These are phyloP conservation scores for Yamadazyma triangularis DNA, from an alignment of 1,139 yeast genomes.

Conservation along the genomic window DNA sequence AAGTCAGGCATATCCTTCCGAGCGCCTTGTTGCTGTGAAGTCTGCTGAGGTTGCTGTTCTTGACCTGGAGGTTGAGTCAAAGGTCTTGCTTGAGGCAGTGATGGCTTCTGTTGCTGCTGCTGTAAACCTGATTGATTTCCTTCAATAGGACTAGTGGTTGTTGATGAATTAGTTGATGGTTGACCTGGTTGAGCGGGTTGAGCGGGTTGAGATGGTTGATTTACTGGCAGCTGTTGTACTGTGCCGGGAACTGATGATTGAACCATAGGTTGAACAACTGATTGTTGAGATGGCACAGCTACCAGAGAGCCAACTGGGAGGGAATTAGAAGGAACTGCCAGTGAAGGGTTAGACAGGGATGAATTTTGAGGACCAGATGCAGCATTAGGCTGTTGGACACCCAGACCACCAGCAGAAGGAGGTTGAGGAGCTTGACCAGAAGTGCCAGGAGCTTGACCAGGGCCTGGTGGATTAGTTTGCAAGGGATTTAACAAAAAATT, in stretches of 20 bases:
- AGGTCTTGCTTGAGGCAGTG: too few species aligned
- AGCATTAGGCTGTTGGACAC: conserved; percentile 4
- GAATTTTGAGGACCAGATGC: conserved; percentile 4
- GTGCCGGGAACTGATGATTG: too few species aligned
- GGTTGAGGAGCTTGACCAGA: too few species aligned
- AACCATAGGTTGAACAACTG: too few species aligned
- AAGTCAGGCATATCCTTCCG: conserved; percentile 60
- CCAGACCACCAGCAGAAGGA: conserved; percentile 6
- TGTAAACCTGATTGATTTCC: background rate
- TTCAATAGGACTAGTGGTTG: conserved; percentile 13
- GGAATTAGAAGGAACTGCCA: too few species aligned
- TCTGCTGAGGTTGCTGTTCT: conserved; percentile 2
- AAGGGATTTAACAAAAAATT: conserved; percentile 6
- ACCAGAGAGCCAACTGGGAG: too few species aligned
- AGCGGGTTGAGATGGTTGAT: conserved; percentile 8
- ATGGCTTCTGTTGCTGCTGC: conserved; percentile 8
- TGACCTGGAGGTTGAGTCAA: too few species aligned
- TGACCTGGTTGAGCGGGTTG: conserved; percentile 4
- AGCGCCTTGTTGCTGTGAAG: conserved; percentile 12
- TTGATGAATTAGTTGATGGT: conserved; percentile 2
- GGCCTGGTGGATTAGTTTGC: conserved; percentile 2
- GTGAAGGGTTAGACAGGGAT: conserved; percentile 2
- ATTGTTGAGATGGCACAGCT: too few species aligned
- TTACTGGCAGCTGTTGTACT: conserved; percentile 6
- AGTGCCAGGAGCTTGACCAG: conserved; percentile 4